These are phyloP conservation scores for Lepidium campestre DNA, from an alignment of 441 rosid species.

Conservation along the genomic window DNA sequence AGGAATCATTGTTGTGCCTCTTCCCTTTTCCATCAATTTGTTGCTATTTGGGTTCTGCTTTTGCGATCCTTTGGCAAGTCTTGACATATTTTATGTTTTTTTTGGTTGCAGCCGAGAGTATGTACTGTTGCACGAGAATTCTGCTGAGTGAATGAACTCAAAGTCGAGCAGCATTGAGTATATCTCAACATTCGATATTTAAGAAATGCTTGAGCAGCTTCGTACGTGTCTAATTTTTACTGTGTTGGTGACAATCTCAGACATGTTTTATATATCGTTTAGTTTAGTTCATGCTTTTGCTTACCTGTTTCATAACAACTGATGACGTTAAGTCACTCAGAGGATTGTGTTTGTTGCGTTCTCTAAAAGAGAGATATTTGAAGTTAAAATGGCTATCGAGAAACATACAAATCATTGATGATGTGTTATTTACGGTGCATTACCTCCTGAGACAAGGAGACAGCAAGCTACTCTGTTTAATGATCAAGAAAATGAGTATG, in stretches of 20 bases:
- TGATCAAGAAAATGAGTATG: constrained; percentile 79
- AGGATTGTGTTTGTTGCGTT: constrained; percentile 93
- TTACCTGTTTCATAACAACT: neutral
- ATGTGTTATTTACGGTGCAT: constrained; percentile 92
- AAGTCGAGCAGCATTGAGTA: neutral
- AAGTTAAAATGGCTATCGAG: constrained; percentile 88
- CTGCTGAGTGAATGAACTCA: constrained; percentile 31
- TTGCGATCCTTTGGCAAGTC: neutral
- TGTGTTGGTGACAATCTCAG: neutral
- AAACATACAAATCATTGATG: constrained; percentile 80
- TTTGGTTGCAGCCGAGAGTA: constrained; percentile 78
- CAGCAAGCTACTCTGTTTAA: constrained; percentile 91
- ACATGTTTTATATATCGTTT: constrained; percentile 11
- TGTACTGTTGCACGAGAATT: constrained; percentile 83
- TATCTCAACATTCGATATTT: neutral
- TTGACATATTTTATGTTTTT: constrained; percentile 2
- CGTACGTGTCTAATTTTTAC: neutral
- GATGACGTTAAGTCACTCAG: constrained; percentile 56
- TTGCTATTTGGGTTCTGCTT: neutral
- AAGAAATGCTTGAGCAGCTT: neutral
- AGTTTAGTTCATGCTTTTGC: constrained; percentile 12
- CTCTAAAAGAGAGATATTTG: constrained; percentile 93
- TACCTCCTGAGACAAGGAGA: constrained; percentile 96
- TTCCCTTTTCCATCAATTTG: neutral
- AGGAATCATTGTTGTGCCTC: neutral